Evolutionary conservation across 2,329 filamentous ascomycete genomes (phyloP), one percentile per base, ranked within the genome.

Genomic region (Sclerotinia borealis): DNA sequence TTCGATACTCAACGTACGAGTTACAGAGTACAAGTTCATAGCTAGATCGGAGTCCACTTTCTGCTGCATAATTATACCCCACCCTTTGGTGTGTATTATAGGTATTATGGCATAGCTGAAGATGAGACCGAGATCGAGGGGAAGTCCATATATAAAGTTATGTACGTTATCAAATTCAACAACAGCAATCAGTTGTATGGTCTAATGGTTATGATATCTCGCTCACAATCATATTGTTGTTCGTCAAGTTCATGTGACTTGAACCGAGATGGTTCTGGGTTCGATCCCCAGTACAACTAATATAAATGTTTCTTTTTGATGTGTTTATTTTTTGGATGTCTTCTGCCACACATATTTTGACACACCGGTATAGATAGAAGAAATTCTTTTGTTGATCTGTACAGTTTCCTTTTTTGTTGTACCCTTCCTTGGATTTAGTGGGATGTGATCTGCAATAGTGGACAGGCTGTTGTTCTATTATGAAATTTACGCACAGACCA

Each of bases 231-330:
- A 43, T n/a, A n/a, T 19, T n/a, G 39, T 43, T n/a, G n/a, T n/a
- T n/a, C n/a, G n/a, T n/a, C n/a, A n/a, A n/a, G n/a, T n/a, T n/a
- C n/a, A n/a, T n/a, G n/a, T n/a, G n/a, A n/a, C n/a, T n/a, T 63
- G 54, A 59, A 65, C 71, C 71, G 71, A 72, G 71, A 72, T 71
- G 71, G 71, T 73, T 72, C 71, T 72, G 71, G 68, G 71, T 72
- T 73, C 71, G 71, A 72, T 72, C 69, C 65, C 65, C 66, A 68
- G 68, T 65, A 65, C 62, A 63, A 67, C 66, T 68, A 67, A 27
- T 19, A 1, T 22, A 17, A 19, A n/a, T n/a, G n/a, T n/a, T n/a
- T n/a, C n/a, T n/a, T n/a, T n/a, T n/a, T n/a, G n/a, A n/a, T n/a
- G n/a, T n/a, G n/a, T n/a, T n/a, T n/a, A n/a, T 25, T 6, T 19